Evolutionary conservation across 2,329 filamentous ascomycete species (phyloP).

Genomic region (Penicillium hesseltinei): DNA sequence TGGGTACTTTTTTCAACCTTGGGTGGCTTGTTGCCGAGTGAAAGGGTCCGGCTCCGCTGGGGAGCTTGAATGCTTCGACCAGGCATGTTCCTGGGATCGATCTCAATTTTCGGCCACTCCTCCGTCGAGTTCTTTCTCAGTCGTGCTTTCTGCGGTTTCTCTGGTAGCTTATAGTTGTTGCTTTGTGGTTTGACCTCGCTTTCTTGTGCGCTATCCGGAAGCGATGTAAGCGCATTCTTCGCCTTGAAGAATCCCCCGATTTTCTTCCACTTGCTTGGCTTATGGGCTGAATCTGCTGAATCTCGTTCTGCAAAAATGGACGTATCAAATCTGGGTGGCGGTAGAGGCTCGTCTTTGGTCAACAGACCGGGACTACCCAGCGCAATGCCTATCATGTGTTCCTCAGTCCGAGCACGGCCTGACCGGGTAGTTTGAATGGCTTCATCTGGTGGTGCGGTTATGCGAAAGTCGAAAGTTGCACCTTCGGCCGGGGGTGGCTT

Average conservation of each 20-base stretch:
- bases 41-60: constrained; percentile 14
- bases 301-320: constrained; percentile 12
- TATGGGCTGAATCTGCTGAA: constrained; percentile 22
- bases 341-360: constrained; percentile 18
- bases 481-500: constrained; percentile 15
- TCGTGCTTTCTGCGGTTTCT: neutral
- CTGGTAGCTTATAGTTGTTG: neutral
- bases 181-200: constrained; percentile 13
- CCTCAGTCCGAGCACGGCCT: constrained; percentile 28
- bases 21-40: constrained; percentile 4
- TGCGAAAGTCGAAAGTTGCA: constrained; percentile 33
- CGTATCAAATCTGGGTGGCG: constrained; percentile 18
- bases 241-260: constrained; percentile 46
- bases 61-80: neutral
- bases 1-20: constrained; percentile 14
- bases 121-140: constrained; percentile 11
- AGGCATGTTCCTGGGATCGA: constrained; percentile 2
- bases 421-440: constrained; percentile 18
- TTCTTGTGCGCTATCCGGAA: constrained; percentile 15
- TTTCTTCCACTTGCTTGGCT: constrained; percentile 49
- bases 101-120: constrained; percentile 21
- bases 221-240: constrained; percentile 30
- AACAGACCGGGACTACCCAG: constrained; percentile 62
- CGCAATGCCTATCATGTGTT: constrained; percentile 67
- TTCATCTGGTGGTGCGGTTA: constrained; percentile 29